Conservation (phyloP, 1,139 yeast species). For the Scheffersomyces illinoinensis region DNA sequence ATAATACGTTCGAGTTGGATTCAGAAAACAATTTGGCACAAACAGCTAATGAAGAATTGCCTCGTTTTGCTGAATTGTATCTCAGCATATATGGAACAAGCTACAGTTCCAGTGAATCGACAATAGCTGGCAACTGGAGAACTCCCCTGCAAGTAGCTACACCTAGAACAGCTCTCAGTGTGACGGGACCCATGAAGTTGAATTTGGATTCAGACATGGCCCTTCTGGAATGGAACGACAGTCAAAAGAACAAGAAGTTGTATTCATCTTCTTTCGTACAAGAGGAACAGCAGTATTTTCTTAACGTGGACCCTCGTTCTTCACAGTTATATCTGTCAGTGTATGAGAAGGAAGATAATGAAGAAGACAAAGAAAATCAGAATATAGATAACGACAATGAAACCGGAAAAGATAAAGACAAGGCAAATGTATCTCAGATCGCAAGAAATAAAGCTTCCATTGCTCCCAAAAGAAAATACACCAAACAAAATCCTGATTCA, state of each 20-base stretch:
- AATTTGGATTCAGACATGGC: not conserved
- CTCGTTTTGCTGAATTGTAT: not conserved
- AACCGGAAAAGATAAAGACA: not conserved
- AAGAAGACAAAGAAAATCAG: not conserved
- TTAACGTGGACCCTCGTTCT: not conserved
- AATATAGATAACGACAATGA: not conserved
- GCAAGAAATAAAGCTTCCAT: not conserved
- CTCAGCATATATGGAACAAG: not conserved
- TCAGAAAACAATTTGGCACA: not conserved
- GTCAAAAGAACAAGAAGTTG: not conserved
- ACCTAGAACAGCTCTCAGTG: not conserved
- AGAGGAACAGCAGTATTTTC: not conserved
- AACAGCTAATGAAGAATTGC: not conserved
- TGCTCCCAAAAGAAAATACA: not conserved
- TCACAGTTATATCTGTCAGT: not conserved
- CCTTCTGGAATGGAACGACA: not conserved
- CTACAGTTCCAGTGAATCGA: not conserved
- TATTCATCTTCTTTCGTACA: not conserved
- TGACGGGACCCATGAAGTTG: not conserved
- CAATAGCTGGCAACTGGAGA: not conserved
- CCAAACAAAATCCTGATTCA: not conserved
- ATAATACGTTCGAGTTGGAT: not conserved
- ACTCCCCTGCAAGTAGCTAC: not conserved
- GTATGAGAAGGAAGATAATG: not conserved
- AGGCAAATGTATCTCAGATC: not conserved